Evolutionary conservation across 352 stramenopile species (phyloP).

Genomic region (Saprolegnia parasitica): DNA sequence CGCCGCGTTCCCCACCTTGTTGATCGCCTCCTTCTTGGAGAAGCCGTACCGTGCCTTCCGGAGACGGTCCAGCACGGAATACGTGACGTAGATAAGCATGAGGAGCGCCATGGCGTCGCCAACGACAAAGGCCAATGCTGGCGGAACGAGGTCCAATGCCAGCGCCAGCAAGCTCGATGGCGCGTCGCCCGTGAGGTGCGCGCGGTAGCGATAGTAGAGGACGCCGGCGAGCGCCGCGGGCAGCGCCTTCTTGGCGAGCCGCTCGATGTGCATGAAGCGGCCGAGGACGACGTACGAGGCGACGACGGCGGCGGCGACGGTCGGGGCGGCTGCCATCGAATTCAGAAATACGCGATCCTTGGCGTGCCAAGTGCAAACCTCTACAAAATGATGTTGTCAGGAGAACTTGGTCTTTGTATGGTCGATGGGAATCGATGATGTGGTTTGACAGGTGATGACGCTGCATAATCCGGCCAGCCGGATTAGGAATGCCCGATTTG

Average conservation of each 20-base stretch:
- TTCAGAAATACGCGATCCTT: background rate
- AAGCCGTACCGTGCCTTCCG: constrained; percentile 61
- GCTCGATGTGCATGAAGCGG: constrained; percentile 24
- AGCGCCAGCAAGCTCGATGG: background rate
- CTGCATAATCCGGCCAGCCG: background rate
- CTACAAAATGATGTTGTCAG: background rate
- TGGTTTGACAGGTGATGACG: constrained; percentile 2
- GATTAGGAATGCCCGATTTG: background rate
- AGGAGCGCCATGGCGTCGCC: constrained; percentile 14
- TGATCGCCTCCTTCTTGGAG: constrained; percentile 68
- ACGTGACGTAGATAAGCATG: background rate
- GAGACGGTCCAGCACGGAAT: constrained; percentile 33
- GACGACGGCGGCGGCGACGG: constrained; percentile 3
- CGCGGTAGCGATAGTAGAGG: background rate
- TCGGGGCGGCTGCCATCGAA: background rate
- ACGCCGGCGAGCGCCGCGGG: background rate
- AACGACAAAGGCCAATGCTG: background rate
- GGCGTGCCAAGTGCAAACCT: background rate
- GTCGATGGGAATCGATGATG: background rate
- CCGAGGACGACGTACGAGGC: constrained; percentile 20
- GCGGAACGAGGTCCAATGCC: background rate
- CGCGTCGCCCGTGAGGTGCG: background rate
- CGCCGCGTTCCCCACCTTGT: constrained; percentile 51
- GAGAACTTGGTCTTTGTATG: background rate
- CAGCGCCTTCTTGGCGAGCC: background rate